Base-by-base conservation (phyloP, 192 early-diverging fungal species). In the Coemansia sp. region DNA sequence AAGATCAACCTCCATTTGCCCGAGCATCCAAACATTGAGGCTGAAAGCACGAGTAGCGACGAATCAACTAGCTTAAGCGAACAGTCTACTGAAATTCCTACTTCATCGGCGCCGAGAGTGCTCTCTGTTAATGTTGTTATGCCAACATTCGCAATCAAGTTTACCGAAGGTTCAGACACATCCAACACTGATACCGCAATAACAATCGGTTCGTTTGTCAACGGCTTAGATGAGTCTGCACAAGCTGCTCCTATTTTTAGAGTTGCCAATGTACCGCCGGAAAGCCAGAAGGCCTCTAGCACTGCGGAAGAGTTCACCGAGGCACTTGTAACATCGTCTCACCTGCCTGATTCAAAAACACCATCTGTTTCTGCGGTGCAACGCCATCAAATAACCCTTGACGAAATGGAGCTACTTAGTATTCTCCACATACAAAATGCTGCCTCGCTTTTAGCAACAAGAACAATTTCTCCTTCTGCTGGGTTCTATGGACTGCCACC, bases 41-140 rank as follows among this genome's bases (percentile, higher is more conserved):
- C 57, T 7, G 57, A 41, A 14, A 41, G 57, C 16, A 17, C 40
- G 37, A 22, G 25, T 20, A 19, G 37, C 17, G 57, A 59, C 57
- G n/a, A 14, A 5, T 17, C 57, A 3, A 7, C n/a, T 14, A 7
- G 38, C 25, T 17, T 38, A 55, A 45, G 43, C 20, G 37, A 43
- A 4, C 56, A 48, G 32, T 41, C 39, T 40, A 37, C 25, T 13
- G 64, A 16, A 25, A 54, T 46, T 0, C 63, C 69, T 5, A 75
- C 72, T 4, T 80, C 73, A 2, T 80, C 77, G 0, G 72, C 71
- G 45, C 77, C 73, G 25, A 62, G 63, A 17, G 68, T 75, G 2
- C 19, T 75, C 38, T 80, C 77, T 38, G 46, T 71, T 41, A 80
- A 80, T 32, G 32, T 80, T 41, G 63, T 80, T 22, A n/a, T 80